Percentiles rank a stretch among this genome's conserved stretches.
phyloP scores from a whole-genome alignment of 2,329 filamentous ascomycete species.

The Pseudogymnoascus sp. region DNA sequence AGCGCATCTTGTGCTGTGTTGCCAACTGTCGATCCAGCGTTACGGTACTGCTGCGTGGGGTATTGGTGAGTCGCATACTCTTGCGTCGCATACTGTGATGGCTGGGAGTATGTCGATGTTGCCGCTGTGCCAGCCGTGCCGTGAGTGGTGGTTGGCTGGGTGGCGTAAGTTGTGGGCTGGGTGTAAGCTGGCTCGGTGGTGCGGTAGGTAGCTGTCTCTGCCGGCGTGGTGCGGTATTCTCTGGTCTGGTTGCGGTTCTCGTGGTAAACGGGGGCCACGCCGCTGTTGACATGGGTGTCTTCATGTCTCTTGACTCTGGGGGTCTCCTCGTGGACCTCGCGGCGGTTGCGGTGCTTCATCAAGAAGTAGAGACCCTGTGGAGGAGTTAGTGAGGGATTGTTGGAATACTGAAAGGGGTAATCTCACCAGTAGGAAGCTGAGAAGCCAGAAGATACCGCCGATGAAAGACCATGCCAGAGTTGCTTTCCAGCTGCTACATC shows the following conservation, averaged over 20 bases:
- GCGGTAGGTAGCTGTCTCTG: background rate
- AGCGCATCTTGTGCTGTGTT: background rate
- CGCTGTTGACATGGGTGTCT: background rate
- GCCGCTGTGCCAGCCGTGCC: background rate
- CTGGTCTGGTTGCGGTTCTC: background rate
- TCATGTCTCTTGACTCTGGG: background rate
- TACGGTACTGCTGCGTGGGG: background rate
- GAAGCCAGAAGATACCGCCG: slow-evolving; percentile 9
- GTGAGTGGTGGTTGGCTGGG: background rate
- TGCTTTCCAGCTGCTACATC: slow-evolving; percentile 4
- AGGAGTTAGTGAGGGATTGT: background rate
- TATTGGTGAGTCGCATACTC: background rate
- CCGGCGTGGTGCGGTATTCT: background rate
- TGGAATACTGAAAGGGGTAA: background rate
- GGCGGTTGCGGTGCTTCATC: background rate
- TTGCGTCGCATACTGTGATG: background rate
- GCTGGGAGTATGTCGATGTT: background rate
- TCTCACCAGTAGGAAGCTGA: slow-evolving; percentile 11
- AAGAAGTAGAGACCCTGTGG: background rate
- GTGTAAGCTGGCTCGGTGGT: background rate
- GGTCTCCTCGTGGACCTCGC: background rate
- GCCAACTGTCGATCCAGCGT: background rate
- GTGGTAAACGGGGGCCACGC: background rate
- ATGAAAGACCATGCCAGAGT: slow-evolving; percentile 10
- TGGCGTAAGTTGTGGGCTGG: background rate